Percentiles rank a stretch among this genome's conserved stretches.
phyloP scores from a whole-genome alignment of 2,329 filamentous ascomycete species.

The Mycocentrospora acerina region DNA sequence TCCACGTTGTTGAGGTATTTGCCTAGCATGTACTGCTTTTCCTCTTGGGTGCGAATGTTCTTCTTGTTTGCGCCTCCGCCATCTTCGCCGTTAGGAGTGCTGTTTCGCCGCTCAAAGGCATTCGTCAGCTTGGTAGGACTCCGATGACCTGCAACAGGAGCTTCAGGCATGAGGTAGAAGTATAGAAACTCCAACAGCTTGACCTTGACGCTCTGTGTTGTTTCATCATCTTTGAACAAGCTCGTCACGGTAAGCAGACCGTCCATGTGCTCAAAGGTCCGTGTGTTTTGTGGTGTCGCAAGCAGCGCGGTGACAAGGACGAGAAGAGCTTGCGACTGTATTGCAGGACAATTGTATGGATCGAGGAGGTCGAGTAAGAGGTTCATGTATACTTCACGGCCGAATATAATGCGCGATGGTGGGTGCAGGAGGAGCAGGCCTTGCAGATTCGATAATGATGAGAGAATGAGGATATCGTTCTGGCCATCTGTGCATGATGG shows the following conservation, averaged over 20 bases:
- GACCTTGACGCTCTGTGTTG: conserved; percentile 85
- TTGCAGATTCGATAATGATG: conserved; percentile 84
- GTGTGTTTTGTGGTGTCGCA: conserved; percentile 82
- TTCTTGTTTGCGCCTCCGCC: conserved; percentile 28
- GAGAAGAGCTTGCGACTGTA: conserved; percentile 86
- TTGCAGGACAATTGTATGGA: conserved; percentile 82
- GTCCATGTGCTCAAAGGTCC: conserved; percentile 88
- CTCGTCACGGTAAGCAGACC: conserved; percentile 89
- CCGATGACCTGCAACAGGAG: conserved; percentile 49
- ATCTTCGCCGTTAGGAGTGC: conserved; percentile 30
- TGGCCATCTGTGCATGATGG: conserved; percentile 60
- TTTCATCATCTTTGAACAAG: conserved; percentile 86
- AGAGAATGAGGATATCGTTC: conserved; percentile 86
- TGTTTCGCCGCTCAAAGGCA: conserved; percentile 36
- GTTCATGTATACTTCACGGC: conserved; percentile 92
- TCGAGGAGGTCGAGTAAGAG: conserved; percentile 93
- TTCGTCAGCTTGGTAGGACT: conserved; percentile 37
- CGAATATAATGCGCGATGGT: conserved; percentile 82
- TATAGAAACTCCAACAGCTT: conserved; percentile 97
- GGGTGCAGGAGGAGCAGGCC: conserved; percentile 86
- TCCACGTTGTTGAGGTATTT: conserved; percentile 77
- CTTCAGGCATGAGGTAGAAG: conserved; percentile 97
- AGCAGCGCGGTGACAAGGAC: conserved; percentile 88
- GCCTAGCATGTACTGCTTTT: conserved; percentile 79
- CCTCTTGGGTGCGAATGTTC: conserved; percentile 65